Conservation (phyloP, 805 yeast species). For the Yarrowia porcina region DNA sequence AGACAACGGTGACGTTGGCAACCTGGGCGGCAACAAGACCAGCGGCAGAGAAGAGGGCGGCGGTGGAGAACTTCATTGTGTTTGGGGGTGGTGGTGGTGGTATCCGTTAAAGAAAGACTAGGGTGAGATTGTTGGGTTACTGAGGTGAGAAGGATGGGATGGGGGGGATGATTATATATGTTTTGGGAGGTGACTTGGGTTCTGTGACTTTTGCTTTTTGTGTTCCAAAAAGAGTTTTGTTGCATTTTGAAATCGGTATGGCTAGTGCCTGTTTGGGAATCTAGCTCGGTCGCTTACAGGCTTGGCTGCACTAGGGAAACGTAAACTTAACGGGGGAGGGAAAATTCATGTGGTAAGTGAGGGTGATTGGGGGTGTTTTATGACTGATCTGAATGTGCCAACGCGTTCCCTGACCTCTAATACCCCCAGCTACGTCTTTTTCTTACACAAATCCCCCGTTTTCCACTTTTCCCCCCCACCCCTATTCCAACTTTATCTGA, state of each 20-base stretch:
- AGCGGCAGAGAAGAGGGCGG: conserved; percentile 19
- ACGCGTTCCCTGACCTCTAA: no score
- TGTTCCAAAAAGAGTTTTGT: no score
- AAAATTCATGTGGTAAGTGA: no score
- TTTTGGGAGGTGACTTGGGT: not conserved
- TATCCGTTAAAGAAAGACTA: conserved; percentile 25
- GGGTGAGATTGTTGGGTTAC: conserved; percentile 16
- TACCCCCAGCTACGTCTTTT: no score
- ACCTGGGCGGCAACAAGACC: conserved; percentile 19
- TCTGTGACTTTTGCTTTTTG: not conserved
- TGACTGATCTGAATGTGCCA: no score
- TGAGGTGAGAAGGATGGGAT: not conserved
- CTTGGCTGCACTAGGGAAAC: conserved; percentile 19
- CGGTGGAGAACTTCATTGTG: conserved; percentile 21
- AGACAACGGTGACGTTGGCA: conserved; percentile 19
- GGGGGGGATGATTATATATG: conserved; percentile 9
- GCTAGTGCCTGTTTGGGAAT: conserved; percentile 11
- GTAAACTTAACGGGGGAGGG: no score
- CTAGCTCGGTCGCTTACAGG: conserved; percentile 16
- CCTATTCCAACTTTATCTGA: conserved; percentile 12
- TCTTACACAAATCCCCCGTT: no score
- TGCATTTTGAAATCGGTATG: conserved; percentile 18
- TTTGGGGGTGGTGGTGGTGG: not conserved
- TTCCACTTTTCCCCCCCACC: not conserved
- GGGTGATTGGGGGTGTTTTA: no score